Percentiles rank a stretch among this genome's conserved stretches.
These are phyloP conservation scores for Colletotrichum scovillei DNA, from an alignment of 2,329 filamentous ascomycete genomes.

Conservation along the genomic window DNA sequence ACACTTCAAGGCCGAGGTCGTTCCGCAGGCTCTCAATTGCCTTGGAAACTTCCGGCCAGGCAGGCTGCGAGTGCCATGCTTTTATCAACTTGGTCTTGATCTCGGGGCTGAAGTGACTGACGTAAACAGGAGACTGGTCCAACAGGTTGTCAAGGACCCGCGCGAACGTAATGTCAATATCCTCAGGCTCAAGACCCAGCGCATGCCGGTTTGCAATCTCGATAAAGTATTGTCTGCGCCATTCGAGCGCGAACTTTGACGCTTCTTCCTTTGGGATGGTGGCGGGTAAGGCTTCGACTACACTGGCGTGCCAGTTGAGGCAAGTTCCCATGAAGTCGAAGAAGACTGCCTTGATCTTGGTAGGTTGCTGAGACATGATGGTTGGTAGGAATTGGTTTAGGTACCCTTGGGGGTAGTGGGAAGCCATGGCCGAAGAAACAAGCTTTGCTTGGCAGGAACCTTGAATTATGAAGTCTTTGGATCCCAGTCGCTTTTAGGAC, in stretches of 20 bases:
- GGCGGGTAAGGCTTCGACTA: constrained; percentile 48
- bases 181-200: constrained; percentile 51
- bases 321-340: constrained; percentile 71
- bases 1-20: constrained; percentile 51
- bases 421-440: background rate
- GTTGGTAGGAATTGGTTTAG: background rate
- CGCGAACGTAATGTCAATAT: constrained; percentile 63
- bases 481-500: background rate
- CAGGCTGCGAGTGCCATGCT: constrained; percentile 60
- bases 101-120: constrained; percentile 7
- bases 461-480: background rate
- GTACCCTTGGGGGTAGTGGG: background rate
- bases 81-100: constrained; percentile 42
- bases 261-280: constrained; percentile 44
- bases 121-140: constrained; percentile 36
- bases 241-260: constrained; percentile 58
- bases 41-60: constrained; percentile 61
- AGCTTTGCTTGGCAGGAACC: background rate
- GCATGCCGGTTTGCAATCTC: constrained; percentile 53
- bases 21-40: constrained; percentile 53
- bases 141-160: constrained; percentile 52
- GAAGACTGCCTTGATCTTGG: constrained; percentile 57
- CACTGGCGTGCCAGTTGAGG: constrained; percentile 62
- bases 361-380: background rate
- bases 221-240: constrained; percentile 62